A percentile compares a stretch with the other conserved stretches of the same genome.
These are phyloP conservation scores for Babesia ovis DNA, from an alignment of 169 alveolate species.

Conservation along the genomic window DNA sequence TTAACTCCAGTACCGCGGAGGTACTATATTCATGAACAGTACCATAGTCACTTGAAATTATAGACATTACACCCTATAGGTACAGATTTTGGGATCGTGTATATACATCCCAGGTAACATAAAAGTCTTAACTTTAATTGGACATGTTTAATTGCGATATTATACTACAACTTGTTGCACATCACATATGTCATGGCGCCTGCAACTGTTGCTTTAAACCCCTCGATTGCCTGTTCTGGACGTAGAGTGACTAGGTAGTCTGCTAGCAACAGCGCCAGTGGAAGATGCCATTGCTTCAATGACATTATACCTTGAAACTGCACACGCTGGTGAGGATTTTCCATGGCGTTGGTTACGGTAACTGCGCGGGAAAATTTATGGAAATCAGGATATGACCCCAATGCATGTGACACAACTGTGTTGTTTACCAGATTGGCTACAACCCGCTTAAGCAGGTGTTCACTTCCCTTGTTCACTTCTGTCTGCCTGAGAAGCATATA, in stretches of 20 bases:
- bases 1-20: neutral
- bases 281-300: constrained; percentile 41
- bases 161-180: constrained; percentile 16
- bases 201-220: constrained; percentile 26
- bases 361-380: constrained; percentile 45
- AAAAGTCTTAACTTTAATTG: too few relatives aligned
- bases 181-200: constrained; percentile 9
- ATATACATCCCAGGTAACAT: too few relatives aligned
- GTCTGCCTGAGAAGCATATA: constrained; percentile 28
- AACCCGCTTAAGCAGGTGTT: constrained; percentile 14
- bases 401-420: neutral
- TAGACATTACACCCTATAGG: too few relatives aligned
- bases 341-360: constrained; percentile 12
- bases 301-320: constrained; percentile 23
- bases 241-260: constrained; percentile 44
- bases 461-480: constrained; percentile 17
- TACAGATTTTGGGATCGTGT: too few relatives aligned
- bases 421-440: neutral
- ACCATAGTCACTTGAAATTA: too few relatives aligned
- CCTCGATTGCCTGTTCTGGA: constrained; percentile 26
- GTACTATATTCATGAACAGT: too few relatives aligned
- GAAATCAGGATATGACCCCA: constrained; percentile 28
- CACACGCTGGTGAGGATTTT: constrained; percentile 25
- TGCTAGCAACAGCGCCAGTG: constrained; percentile 36
- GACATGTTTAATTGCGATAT: too few relatives aligned